Evolutionary conservation across 768 basidiomycete species (phyloP).

Genomic region (Ramaria rubella): DNA sequence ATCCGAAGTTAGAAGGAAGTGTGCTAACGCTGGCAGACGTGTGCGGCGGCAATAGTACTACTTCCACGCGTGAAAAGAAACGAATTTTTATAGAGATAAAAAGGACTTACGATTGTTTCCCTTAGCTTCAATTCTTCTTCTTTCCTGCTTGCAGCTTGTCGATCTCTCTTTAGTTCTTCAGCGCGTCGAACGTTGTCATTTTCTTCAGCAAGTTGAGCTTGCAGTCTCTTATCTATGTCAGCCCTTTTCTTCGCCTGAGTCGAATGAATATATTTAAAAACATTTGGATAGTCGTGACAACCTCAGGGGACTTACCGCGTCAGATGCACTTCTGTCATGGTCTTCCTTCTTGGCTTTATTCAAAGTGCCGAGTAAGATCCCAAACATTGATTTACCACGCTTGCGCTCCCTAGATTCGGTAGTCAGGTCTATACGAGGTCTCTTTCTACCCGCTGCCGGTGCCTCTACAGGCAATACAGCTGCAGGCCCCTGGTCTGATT

Average conservation of each 20-base stretch:
- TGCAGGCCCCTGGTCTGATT: conserved; percentile 25
- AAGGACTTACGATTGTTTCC: conserved; percentile 64
- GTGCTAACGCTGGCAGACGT: conserved; percentile 64
- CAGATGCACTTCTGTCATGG: conserved; percentile 76
- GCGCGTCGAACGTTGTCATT: conserved; percentile 79
- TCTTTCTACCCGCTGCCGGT: conserved; percentile 43
- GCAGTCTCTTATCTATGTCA: conserved; percentile 76
- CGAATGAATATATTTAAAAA: not conserved
- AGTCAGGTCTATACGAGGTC: conserved; percentile 67
- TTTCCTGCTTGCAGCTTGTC: conserved; percentile 64
- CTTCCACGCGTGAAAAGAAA: not conserved
- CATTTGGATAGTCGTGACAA: not conserved
- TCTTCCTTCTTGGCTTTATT: conserved; percentile 86
- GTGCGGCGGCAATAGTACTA: conserved; percentile 70
- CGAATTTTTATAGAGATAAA: not conserved
- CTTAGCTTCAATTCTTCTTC: conserved; percentile 79
- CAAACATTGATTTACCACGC: conserved; percentile 86
- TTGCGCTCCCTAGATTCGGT: conserved; percentile 55
- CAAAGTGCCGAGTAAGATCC: conserved; percentile 72
- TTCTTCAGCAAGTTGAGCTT: conserved; percentile 77
- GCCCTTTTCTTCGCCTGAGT: conserved; percentile 76
- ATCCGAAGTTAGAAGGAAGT: conserved; percentile 74
- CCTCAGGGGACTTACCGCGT: conserved; percentile 48
- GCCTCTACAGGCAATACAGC: conserved; percentile 30
- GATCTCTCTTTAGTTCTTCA: conserved; percentile 83